phyloP scores from a whole-genome alignment of 257 asterid genomes.

The Rubia yunnanensis region DNA sequence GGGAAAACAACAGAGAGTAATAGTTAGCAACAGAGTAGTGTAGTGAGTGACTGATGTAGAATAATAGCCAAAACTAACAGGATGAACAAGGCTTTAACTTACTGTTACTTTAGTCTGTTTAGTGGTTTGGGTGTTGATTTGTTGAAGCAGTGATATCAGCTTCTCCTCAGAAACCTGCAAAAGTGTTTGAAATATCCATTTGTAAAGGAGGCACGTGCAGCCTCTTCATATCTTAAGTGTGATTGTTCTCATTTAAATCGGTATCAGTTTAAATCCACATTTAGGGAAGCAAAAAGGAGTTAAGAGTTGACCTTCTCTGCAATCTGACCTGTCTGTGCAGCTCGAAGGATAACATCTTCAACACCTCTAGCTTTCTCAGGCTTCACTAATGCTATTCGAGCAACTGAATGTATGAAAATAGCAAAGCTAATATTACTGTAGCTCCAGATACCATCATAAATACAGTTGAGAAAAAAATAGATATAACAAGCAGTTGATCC shows the following conservation, averaged over 20 bases:
- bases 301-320: constrained; percentile 59
- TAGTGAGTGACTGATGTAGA: neutral
- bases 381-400: constrained; percentile 93
- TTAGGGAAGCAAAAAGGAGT: neutral
- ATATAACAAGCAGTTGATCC: neutral
- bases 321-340: constrained; percentile 86
- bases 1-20: neutral
- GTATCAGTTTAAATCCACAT: neutral
- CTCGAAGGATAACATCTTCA: constrained; percentile 83
- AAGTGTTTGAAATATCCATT: neutral
- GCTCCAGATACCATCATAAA: neutral
- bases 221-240: too few relatives aligned
- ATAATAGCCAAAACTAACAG: neutral
- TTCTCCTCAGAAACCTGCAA: constrained; percentile 82
- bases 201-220: neutral
- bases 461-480: neutral
- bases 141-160: constrained; percentile 86
- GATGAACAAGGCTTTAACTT: constrained; percentile 25
- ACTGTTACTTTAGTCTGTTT: constrained; percentile 95
- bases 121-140: constrained; percentile 85
- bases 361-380: constrained; percentile 98
- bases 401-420: constrained; percentile 44
- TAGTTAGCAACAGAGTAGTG: too few relatives aligned
- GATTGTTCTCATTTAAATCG: neutral
- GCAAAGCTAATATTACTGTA: neutral